Evolutionary conservation across 2,329 filamentous ascomycete species (phyloP).

Genomic region (Stachybotrys chlorohalonatus): DNA sequence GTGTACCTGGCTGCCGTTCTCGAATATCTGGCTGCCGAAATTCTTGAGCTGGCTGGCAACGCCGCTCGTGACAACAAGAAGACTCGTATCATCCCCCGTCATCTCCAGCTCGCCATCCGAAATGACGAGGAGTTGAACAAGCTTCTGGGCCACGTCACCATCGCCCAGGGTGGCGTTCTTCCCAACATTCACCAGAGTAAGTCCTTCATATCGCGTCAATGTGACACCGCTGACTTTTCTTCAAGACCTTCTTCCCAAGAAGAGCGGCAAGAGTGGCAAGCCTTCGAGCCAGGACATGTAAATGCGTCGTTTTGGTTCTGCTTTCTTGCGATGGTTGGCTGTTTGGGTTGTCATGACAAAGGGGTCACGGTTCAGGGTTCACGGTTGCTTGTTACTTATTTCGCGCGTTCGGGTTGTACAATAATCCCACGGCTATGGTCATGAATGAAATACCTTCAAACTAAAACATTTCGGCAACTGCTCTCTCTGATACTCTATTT

Average conservation of each 20-base stretch:
- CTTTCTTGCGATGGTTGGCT: constrained; percentile 49
- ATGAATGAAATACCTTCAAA: constrained; percentile 51
- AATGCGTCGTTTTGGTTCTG: constrained; percentile 36
- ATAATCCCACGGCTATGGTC: constrained; percentile 61
- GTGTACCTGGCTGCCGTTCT: constrained; percentile 97
- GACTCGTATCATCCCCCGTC: constrained; percentile 98
- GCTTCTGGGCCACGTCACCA: constrained; percentile 90
- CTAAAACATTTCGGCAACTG: constrained; percentile 9
- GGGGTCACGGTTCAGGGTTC: constrained; percentile 72
- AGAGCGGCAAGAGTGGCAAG: constrained; percentile 94
- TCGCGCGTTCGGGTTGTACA: constrained; percentile 58
- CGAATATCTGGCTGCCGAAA: constrained; percentile 97
- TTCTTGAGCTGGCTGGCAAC: constrained; percentile 97
- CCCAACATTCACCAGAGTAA: constrained; percentile 96
- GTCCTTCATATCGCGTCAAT: constrained; percentile 24
- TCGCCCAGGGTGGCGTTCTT: constrained; percentile 92
- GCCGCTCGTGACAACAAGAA: constrained; percentile 99
- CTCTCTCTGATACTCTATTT: background rate
- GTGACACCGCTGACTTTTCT: constrained; percentile 24
- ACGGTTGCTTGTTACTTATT: constrained; percentile 46
- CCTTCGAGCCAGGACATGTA: constrained; percentile 91
- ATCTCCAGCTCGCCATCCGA: constrained; percentile 97
- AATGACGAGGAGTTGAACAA: constrained; percentile 99
- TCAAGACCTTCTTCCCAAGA: constrained; percentile 95
- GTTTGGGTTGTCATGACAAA: constrained; percentile 74